Conservation (phyloP, 2,329 filamentous ascomycete genomes). For the Colletotrichum orbiculare region DNA sequence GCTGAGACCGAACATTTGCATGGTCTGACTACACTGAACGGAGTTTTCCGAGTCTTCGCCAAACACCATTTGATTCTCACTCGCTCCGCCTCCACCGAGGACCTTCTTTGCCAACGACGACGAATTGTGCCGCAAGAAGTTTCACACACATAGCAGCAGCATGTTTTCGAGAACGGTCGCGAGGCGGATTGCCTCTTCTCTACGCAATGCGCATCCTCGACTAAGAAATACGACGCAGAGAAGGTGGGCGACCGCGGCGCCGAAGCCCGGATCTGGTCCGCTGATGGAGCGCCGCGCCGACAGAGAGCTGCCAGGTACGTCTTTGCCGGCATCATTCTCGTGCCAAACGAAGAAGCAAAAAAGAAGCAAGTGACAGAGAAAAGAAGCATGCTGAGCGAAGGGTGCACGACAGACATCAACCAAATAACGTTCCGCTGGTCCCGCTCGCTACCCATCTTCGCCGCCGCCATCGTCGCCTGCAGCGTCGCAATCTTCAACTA, state of each 20-base stretch:
- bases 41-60: conserved; percentile 26
- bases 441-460: conserved; percentile 84
- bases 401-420: conserved; percentile 49
- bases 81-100: no score
- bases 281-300: conserved; percentile 74
- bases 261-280: conserved; percentile 69
- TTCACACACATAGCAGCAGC: not conserved
- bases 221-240: conserved; percentile 47
- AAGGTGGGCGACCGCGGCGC: conserved; percentile 64
- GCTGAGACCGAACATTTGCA: conserved; percentile 23
- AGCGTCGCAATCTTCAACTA: conserved; percentile 98
- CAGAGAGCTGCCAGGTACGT: conserved; percentile 71
- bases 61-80: not conserved
- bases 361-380: no score
- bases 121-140: not conserved
- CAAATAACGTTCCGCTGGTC: conserved; percentile 69
- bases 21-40: conserved; percentile 24
- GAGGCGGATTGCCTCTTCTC: conserved; percentile 29
- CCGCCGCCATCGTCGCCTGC: conserved; percentile 74
- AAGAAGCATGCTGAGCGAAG: not conserved
- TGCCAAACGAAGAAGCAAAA: no score
- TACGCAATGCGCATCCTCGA: conserved; percentile 18
- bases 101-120: not conserved
- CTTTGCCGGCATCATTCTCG: no score
- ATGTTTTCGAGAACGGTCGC: conserved; percentile 33